Base-by-base conservation (phyloP, 441 rosid genomes). In the Viola pubescens region DNA sequence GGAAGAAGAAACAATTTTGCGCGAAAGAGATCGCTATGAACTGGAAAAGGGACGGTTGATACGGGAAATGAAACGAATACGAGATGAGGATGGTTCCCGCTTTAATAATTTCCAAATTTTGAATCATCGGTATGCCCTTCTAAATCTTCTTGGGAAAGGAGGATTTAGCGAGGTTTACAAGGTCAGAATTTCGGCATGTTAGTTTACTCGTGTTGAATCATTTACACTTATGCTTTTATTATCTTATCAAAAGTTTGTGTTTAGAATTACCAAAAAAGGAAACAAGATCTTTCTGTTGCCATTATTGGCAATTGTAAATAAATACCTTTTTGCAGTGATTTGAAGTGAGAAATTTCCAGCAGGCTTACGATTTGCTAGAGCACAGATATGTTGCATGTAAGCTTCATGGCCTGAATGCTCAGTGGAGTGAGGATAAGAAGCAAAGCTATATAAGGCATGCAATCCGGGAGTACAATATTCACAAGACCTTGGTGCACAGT, bases 121-220 rank as follows among this genome's bases (percentile, higher is more conserved):
- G 75, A 85, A 88, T 72, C 81, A 77, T 63, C 81, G 97, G 68
- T 94, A 88, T 76, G 90, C 99, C 56, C 96, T 94, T 61, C 60
- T 94, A 64, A 94, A 94, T 71, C 99, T 94, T 71, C 95, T 94
- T 69, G 99, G 99, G 10, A 91, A 85, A 78, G 99, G 99, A 44
- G 99, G 99, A 73, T 94, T 94, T 71, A 94, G 99, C 71, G 99
- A 94, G 83, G 99, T 94, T 71, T 94, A 87, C 73, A 94, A 94
- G 99, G 99, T 94, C 80, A 79, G 95, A 78, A 70, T 57, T 72
- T 73, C 60, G 66, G 58, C 34, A 48, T 54, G 61, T 63, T 26
- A 44, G 56, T 60, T 50, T 56, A 47, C n/a, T 72, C 55, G 61
- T 45, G 49, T 65, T 68, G 61, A 59, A 64, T 68, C 53, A 74